A percentile compares a stretch with the other conserved stretches of the same genome.
Evolutionary conservation across 2,329 filamentous ascomycete genomes (phyloP).

Genomic region (Arachnopeziza araneosa): DNA sequence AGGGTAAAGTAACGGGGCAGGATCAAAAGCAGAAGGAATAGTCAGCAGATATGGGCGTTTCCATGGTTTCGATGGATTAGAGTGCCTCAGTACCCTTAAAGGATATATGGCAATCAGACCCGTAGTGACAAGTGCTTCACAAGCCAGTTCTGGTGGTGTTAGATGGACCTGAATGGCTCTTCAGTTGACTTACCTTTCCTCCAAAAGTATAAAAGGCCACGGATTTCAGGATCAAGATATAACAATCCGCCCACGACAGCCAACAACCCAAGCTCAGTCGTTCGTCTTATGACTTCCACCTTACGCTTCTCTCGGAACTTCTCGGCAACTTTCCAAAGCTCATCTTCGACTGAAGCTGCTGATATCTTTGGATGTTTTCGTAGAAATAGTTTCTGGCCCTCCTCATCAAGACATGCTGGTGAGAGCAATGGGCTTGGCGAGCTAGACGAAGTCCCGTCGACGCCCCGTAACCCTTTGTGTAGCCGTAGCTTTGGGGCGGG

Average conservation of each 20-base stretch:
- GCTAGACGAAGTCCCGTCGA: conserved; percentile 49
- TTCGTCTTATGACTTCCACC: conserved; percentile 47
- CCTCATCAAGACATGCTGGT: conserved; percentile 40
- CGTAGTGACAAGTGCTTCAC: conserved; percentile 28
- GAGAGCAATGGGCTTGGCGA: conserved; percentile 51
- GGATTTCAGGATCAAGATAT: conserved; percentile 37
- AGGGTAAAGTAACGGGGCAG: conserved; percentile 86
- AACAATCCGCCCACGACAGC: conserved; percentile 44
- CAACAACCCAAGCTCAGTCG: conserved; percentile 48
- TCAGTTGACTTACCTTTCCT: conserved; percentile 39
- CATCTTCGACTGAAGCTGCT: conserved; percentile 10
- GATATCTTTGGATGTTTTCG: conserved; percentile 3
- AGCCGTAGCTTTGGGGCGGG: conserved; percentile 69
- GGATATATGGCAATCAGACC: conserved; percentile 51
- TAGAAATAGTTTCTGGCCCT: conserved; percentile 10
- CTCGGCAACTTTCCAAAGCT: conserved; percentile 27
- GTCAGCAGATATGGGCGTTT: conserved; percentile 31
- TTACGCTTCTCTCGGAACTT: conserved; percentile 36
- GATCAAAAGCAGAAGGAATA: conserved; percentile 78
- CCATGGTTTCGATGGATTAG: conserved; percentile 19
- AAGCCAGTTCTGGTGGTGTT: conserved; percentile 26
- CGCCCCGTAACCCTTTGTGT: conserved; percentile 71
- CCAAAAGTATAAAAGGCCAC: conserved; percentile 42
- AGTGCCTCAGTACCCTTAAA: conserved; percentile 48
- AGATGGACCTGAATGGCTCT: conserved; percentile 9